Evolutionary conservation across 108 stramenopile species (phyloP).

Genomic region (Skeletonema costatum): DNA sequence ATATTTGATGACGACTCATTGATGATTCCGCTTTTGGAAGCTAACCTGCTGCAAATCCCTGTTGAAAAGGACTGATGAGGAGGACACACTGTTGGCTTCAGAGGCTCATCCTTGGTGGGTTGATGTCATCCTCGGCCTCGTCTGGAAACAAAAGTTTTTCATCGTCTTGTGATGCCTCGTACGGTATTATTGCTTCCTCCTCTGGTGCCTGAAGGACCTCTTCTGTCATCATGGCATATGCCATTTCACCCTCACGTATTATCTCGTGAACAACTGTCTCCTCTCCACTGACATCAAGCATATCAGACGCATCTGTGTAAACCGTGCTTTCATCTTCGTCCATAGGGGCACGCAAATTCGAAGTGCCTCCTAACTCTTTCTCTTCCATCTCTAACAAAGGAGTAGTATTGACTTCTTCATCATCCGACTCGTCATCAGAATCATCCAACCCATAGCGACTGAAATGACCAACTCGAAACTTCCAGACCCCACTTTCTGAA

Average conservation of each 20-base stretch:
- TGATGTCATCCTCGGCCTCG: conserved; percentile 26
- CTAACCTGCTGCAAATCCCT: conserved; percentile 38
- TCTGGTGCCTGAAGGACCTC: conserved; percentile 17
- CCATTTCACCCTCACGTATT: conserved; percentile 34
- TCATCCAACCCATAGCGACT: conserved; percentile 91
- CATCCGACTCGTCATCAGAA: conserved; percentile 55
- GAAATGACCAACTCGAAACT: conserved; percentile 91
- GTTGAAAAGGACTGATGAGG: neutral
- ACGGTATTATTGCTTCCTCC: conserved; percentile 22
- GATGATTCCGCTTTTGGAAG: conserved; percentile 29
- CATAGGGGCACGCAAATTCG: conserved; percentile 42
- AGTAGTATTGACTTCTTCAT: conserved; percentile 22
- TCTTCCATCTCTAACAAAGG: conserved; percentile 25
- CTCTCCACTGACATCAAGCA: conserved; percentile 21
- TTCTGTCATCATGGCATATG: conserved; percentile 51
- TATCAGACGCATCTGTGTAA: conserved; percentile 20
- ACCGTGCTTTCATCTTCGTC: conserved; percentile 50
- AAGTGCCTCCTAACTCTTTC: conserved; percentile 55
- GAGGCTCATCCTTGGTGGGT: neutral
- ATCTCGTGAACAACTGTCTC: conserved; percentile 27
- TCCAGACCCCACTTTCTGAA: conserved; percentile 79
- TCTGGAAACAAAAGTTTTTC: conserved; percentile 34
- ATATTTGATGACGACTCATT: conserved; percentile 45
- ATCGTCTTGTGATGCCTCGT: conserved; percentile 11
- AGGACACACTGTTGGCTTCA: neutral